Conservation (phyloP, 1,284 basidiomycete genomes). For the Rhodotorula glutinis region DNA sequence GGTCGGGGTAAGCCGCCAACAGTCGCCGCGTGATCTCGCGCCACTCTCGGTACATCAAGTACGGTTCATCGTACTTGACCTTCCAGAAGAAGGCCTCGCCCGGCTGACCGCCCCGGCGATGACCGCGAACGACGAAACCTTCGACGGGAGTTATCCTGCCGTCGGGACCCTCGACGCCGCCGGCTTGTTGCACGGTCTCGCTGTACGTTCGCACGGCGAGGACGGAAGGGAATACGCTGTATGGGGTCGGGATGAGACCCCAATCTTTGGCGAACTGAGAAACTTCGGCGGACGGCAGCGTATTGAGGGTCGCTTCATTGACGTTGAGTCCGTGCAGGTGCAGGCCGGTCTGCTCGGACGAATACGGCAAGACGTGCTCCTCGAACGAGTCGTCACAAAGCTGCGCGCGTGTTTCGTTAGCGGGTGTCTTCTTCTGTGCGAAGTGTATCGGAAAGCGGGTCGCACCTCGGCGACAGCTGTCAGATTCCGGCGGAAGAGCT, state of each 20-base stretch:
- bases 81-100: conserved; percentile 97
- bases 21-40: conserved; percentile 83
- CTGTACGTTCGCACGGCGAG: conserved; percentile 59
- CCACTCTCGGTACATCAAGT: conserved; percentile 98
- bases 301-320: conserved; percentile 68
- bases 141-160: conserved; percentile 73
- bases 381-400: conserved; percentile 97
- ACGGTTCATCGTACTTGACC: conserved; percentile 98
- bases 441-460: neutral
- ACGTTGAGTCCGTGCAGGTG: conserved; percentile 90
- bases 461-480: conserved; percentile 85
- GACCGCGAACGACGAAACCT: conserved; percentile 84
- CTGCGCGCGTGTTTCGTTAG: conserved; percentile 50
- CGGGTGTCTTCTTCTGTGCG: neutral
- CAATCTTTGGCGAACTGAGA: conserved; percentile 79
- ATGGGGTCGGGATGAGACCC: conserved; percentile 84
- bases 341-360: conserved; percentile 77
- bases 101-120: conserved; percentile 25
- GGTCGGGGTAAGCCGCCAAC: conserved; percentile 49
- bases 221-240: conserved; percentile 61
- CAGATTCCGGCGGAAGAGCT: conserved; percentile 77
- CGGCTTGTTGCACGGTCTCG: conserved; percentile 58
- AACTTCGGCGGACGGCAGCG: conserved; percentile 66
- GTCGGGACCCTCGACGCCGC: conserved; percentile 59
- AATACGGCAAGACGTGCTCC: conserved; percentile 88